These are phyloP conservation scores for Neopestalotiopsis rosae DNA, from an alignment of 2,329 filamentous ascomycete genomes.

Conservation along the genomic window DNA sequence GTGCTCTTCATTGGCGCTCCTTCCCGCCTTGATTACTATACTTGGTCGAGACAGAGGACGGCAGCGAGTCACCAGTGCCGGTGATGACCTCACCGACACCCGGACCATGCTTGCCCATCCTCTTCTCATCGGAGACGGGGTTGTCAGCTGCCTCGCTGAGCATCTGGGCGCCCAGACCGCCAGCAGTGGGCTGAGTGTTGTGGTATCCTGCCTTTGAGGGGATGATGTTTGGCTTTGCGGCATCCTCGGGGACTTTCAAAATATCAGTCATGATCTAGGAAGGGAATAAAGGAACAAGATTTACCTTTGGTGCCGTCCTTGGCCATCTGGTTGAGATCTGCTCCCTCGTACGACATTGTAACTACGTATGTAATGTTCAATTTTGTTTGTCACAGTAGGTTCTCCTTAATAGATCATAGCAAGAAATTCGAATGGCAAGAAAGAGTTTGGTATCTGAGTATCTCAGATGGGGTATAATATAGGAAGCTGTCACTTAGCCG, in stretches of 20 bases:
- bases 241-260: neutral
- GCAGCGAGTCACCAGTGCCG: neutral
- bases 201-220: neutral
- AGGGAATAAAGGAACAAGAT: neutral
- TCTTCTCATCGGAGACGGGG: conserved; percentile 6
- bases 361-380: too few relatives aligned
- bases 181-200: neutral
- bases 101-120: neutral
- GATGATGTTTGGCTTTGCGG: conserved; percentile 1
- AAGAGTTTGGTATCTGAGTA: too few relatives aligned
- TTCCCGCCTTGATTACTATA: neutral
- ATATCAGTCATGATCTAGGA: neutral
- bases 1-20: neutral
- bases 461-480: neutral
- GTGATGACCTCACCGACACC: conserved; percentile 5
- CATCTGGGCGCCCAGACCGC: neutral
- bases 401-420: too few relatives aligned
- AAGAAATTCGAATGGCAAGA: neutral
- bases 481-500: neutral
- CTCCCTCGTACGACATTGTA: conserved; percentile 6
- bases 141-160: conserved; percentile 6
- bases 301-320: conserved; percentile 7
- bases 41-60: neutral
- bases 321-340: conserved; percentile 7
- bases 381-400: neutral